Base-by-base conservation (phyloP, 2,329 filamentous ascomycete genomes). In the Hymenoscyphus repandus region DNA sequence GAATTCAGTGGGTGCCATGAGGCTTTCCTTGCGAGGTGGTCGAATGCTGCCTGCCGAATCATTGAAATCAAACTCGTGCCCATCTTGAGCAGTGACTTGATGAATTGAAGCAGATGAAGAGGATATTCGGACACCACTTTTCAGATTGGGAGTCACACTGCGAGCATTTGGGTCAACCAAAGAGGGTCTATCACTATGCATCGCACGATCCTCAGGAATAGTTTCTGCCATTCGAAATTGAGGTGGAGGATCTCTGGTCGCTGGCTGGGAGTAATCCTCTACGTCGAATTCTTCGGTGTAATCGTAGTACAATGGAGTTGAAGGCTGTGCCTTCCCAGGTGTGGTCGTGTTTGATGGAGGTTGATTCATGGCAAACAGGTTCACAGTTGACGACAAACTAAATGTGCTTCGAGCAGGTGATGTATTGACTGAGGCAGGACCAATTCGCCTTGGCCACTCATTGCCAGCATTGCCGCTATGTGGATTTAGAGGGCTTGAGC, bases 241-340 rank as follows among this genome's bases (percentile, higher is more conserved):
- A 13, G 64, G 60, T 13, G 60, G 57, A 33, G 59, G 62, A n/a
- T 56, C 58, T 22, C 57, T 50, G 36, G 44, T 12, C 15, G 48
- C 47, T 42, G 57, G 43, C 5, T 49, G 52, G 27, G 38, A 51
- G 15, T 57, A 56, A 6, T 54, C 51, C 31, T 62, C 63, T 10
- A 57, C 51, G n/a, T 65, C 62, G 40, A 66, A 67, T 30, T 66
- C 60, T 46, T 68, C 65, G 1, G 64, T 65, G 49, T 68, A 68
- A 45, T 67, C 65, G 51, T 68, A 67, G 45, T 66, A 67, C 20
- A 64, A 45, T 27, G 64, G 65, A 32, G 63, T 64, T 17, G 57
- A 44, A 13, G 57, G 48, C 43, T 53, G 52, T n/a, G 50, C 15
- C 39, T 62, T 63, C 46, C 57, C 57, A 15, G 62, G 61, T 2